Evolutionary conservation across 2,329 filamentous ascomycete genomes (phyloP).

Genomic region (Exophiala bonariae): DNA sequence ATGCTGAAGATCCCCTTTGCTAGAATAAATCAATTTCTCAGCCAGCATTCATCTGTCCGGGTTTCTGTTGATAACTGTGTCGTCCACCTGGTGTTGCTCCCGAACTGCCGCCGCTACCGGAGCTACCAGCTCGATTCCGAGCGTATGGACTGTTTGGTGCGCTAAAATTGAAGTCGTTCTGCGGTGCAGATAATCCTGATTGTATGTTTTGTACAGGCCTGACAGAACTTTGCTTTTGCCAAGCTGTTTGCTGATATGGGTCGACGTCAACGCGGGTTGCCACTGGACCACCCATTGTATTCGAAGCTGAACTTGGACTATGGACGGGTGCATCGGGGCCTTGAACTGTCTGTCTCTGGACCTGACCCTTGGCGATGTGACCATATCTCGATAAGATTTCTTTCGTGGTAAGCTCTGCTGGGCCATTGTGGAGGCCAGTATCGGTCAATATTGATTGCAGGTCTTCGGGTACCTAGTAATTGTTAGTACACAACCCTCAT

Average conservation of each 20-base stretch:
- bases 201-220: slow-evolving; percentile 61
- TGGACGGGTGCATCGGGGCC: slow-evolving; percentile 57
- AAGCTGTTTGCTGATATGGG: slow-evolving; percentile 66
- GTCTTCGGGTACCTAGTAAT: slow-evolving; percentile 80
- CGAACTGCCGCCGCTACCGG: slow-evolving; percentile 24
- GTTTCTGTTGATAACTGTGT: slow-evolving; percentile 27
- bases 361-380: slow-evolving; percentile 70
- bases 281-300: slow-evolving; percentile 42
- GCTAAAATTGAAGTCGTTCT: slow-evolving; percentile 22
- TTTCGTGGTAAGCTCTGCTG: slow-evolving; percentile 88
- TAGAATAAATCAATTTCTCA: slow-evolving; percentile 6
- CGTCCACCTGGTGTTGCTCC: slow-evolving; percentile 18
- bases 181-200: slow-evolving; percentile 9
- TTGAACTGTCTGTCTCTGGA: slow-evolving; percentile 45
- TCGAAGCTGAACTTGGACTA: slow-evolving; percentile 40
- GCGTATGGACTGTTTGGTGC: slow-evolving; percentile 28
- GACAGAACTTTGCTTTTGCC: slow-evolving; percentile 81
- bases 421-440: slow-evolving; percentile 75
- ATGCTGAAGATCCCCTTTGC: neutral
- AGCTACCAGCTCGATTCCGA: slow-evolving; percentile 24
- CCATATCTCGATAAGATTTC: slow-evolving; percentile 94
- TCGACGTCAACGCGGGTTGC: slow-evolving; percentile 80
- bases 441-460: slow-evolving; percentile 84
- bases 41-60: slow-evolving; percentile 24
- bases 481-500: slow-evolving; percentile 4